Evolutionary conservation across 2,329 filamentous ascomycete species (phyloP).

Genomic region (Monilinia fructigena): DNA sequence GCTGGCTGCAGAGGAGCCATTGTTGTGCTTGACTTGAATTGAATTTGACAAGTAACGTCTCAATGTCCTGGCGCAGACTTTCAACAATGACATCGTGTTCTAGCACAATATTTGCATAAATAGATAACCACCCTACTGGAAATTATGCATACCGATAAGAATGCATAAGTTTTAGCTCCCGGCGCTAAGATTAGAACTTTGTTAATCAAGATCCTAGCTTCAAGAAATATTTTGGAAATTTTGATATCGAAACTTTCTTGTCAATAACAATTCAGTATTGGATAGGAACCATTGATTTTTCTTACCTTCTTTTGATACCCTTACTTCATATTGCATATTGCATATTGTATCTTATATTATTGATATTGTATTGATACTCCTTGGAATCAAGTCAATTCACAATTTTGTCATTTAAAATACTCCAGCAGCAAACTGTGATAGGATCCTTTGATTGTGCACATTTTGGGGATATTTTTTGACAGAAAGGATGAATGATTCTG

Average conservation of each 20-base stretch:
- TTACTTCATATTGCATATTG: neutral
- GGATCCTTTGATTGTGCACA: neutral
- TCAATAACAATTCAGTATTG: constrained; percentile 5
- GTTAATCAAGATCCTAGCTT: neutral
- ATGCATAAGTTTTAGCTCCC: neutral
- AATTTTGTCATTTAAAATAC: neutral
- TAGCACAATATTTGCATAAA: constrained; percentile 9
- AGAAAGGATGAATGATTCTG: constrained; percentile 14
- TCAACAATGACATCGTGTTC: constrained; percentile 12
- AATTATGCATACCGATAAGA: neutral
- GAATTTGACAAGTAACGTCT: neutral
- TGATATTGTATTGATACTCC: neutral
- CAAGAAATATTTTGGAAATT: constrained; percentile 19
- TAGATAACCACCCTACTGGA: too few species aligned
- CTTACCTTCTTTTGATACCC: neutral
- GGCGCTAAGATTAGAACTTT: constrained; percentile 11
- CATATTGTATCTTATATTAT: neutral
- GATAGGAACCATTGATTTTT: neutral
- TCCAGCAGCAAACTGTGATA: neutral
- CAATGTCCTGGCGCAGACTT: neutral
- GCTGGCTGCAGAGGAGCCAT: constrained; percentile 13
- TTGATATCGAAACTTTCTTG: constrained; percentile 15
- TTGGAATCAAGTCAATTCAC: neutral
- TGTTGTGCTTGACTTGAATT: neutral
- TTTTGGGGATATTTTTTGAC: neutral